A percentile compares a stretch with the other conserved stretches of the same genome.
These are phyloP conservation scores for Umbelopsis isabellina DNA, from an alignment of 192 early-diverging fungal species.

Conservation along the genomic window DNA sequence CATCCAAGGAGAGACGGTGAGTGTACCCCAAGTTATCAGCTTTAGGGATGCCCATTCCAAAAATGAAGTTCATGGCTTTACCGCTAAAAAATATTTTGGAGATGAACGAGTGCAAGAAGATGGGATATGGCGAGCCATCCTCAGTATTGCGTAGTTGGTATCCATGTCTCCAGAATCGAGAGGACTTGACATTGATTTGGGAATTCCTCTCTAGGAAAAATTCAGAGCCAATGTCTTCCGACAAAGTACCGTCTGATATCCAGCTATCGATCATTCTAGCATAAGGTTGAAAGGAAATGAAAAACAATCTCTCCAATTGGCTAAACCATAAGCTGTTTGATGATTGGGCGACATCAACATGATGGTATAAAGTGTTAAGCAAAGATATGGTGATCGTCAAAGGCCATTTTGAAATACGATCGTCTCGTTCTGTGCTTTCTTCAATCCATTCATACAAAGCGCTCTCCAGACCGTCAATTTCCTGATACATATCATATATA, in stretches of 20 bases:
- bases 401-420: background rate
- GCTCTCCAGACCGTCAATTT: background rate
- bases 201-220: constrained; percentile 31
- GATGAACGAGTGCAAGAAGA: constrained; percentile 25
- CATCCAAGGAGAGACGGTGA: background rate
- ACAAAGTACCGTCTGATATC: constrained; percentile 38
- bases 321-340: background rate
- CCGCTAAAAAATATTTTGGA: constrained; percentile 30
- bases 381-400: background rate
- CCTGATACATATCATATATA: background rate
- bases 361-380: background rate
- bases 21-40: background rate
- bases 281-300: constrained; percentile 28
- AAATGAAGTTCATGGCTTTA: constrained; percentile 33
- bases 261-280: constrained; percentile 46
- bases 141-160: constrained; percentile 24
- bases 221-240: constrained; percentile 36
- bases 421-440: background rate
- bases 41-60: constrained; percentile 2
- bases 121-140: background rate
- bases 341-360: constrained; percentile 10
- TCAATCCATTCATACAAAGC: background rate
- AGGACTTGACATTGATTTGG: constrained; percentile 15
- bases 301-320: constrained; percentile 6
- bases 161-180: constrained; percentile 36